Evolutionary conservation across 768 basidiomycete species (phyloP), one percentile per base, ranked within the genome.

Genomic region (Serendipita sp.): DNA sequence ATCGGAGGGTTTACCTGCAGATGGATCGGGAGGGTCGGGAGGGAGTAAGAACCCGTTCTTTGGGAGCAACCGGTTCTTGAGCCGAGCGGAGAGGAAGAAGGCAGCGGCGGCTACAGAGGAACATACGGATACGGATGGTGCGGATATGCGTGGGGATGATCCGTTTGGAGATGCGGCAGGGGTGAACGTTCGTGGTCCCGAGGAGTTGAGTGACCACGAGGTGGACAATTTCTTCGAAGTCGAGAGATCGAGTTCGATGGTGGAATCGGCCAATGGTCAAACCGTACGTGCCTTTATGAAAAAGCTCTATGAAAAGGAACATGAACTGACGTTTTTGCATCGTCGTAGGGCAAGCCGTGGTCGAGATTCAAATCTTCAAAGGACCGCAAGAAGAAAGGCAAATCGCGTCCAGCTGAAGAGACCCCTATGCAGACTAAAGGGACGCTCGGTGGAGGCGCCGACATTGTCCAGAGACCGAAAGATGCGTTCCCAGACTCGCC

Each of bases 211-310:
- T 37, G 56, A 60, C 16, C 56, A 60, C 10, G 56, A 60, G 16
- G 56, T 60, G 16, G 56, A 60, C 56, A 35, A 60, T 35, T 60
- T 60, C 35, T 60, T 60, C 56, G 56, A 60, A n/a, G 35, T 60
- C 24, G 56, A 60, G 56, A 60, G 56, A 37, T n/a, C 56, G 10
- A 60, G 10, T 32, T 53, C 48, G 7, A 53, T 53, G 48, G 32
- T 53, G 48, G 48, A 53, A 53, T 24, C 32, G 38, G 13, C 13
- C 38, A 41, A 41, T 41, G 38, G 38, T 5, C 38, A 41, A 41
- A 5, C 5, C 7, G 38, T 41, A 13, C 38, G 38, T 13, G 13
- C 38, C 38, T 41, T 13, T 41, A 41, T 41, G 5, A 24, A 24
- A 24, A 24, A 24, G 24, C 24, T 24, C 24, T 24, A 24, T 24